Evolutionary conservation across 2,329 filamentous ascomycete genomes (phyloP).

Genomic region (Fusarium armeniacum): DNA sequence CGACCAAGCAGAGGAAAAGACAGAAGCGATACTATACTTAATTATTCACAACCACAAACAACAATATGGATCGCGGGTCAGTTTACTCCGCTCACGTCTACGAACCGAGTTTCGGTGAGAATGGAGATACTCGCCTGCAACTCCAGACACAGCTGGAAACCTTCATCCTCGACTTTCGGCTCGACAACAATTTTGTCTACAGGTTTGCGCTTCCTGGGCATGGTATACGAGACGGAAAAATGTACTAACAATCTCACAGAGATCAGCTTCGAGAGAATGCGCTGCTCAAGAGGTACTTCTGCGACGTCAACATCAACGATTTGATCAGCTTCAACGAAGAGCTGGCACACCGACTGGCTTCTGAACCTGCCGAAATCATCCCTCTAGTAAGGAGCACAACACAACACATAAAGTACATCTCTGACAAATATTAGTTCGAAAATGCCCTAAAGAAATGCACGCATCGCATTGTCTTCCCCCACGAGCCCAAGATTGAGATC

Average conservation of each 20-base stretch:
- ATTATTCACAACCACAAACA: conserved; percentile 22
- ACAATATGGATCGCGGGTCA: conserved; percentile 85
- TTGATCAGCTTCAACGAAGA: conserved; percentile 97
- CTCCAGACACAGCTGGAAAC: conserved; percentile 85
- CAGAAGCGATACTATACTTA: conserved; percentile 5
- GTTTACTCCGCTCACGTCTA: conserved; percentile 89
- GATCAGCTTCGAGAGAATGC: conserved; percentile 97
- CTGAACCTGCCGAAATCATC: conserved; percentile 92
- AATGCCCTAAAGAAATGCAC: conserved; percentile 90
- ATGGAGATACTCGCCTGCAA: conserved; percentile 77
- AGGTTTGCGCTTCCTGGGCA: conserved; percentile 68
- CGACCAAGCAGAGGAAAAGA: conserved; percentile 24
- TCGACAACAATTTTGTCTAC: conserved; percentile 96
- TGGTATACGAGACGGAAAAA: not conserved
- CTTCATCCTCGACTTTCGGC: conserved; percentile 92
- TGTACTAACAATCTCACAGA: conserved; percentile 62
- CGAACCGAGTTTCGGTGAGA: conserved; percentile 74
- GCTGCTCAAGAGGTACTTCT: conserved; percentile 92
- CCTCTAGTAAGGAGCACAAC: conserved; percentile 74
- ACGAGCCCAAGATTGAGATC: conserved; percentile 74
- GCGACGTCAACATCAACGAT: conserved; percentile 95
- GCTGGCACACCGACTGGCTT: conserved; percentile 88
- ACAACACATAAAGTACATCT: not conserved
- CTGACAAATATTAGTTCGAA: conserved; percentile 77
- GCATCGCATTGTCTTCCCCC: conserved; percentile 90